Conservation (phyloP, 805 yeast species). For the Kodamaea leandrae region DNA sequence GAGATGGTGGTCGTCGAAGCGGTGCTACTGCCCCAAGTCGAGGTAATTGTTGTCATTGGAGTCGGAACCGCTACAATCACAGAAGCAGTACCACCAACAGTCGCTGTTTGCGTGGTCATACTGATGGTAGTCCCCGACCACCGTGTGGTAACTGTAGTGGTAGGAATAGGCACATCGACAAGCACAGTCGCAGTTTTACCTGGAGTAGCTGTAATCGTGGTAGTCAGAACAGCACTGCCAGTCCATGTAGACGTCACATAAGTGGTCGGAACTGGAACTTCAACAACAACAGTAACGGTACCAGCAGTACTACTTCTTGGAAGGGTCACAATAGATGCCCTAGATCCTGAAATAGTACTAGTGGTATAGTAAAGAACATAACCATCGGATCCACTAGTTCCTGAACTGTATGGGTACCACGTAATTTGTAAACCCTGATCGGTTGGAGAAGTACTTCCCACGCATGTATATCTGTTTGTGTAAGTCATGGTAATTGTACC, state of each 20-base stretch:
- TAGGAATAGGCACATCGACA: conserved; percentile 11
- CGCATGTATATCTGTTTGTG: conserved; percentile 16
- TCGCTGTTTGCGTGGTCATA: conserved; percentile 2
- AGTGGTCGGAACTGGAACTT: conserved; percentile 3
- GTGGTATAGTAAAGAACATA: conserved; percentile 5
- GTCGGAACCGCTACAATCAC: conserved; percentile 10
- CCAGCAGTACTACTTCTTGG: not conserved
- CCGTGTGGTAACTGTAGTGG: conserved; percentile 11
- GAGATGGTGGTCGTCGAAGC: no score
- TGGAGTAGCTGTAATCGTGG: conserved; percentile 12
- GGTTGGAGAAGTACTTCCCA: not conserved
- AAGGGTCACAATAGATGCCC: not conserved
- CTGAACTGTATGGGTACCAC: conserved; percentile 6
- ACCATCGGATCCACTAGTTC: conserved; percentile 7
- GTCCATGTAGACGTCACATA: conserved; percentile 13
- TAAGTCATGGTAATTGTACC: conserved; percentile 2
- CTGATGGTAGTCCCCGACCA: conserved; percentile 10
- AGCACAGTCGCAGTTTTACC: conserved; percentile 16
- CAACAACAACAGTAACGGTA: conserved; percentile 13
- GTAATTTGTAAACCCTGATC: not conserved
- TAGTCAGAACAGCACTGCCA: conserved; percentile 2
- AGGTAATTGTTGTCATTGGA: no score
- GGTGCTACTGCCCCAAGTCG: no score
- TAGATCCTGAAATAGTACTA: conserved; percentile 12
- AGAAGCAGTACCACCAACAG: conserved; percentile 3